Percentiles rank a stretch among this genome's conserved stretches.
Evolutionary conservation across 176 grass and related monocot species (phyloP).

Genomic region (Cenchrus americanus): DNA sequence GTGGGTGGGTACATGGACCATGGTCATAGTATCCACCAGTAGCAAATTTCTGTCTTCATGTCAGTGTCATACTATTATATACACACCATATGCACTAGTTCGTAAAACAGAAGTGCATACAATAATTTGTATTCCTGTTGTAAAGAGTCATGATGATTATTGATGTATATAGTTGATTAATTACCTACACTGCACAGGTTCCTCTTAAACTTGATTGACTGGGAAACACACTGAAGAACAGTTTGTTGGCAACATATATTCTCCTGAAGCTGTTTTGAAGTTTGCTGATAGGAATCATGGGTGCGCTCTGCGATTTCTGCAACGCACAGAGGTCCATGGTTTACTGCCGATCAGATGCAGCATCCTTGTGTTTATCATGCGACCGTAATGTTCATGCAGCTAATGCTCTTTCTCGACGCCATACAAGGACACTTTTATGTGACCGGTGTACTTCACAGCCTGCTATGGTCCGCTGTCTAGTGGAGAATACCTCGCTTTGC

Average conservation of each 20-base stretch:
- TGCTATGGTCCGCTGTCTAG: conserved; percentile 68
- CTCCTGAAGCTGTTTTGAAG: conserved; percentile 24
- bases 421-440: conserved; percentile 82
- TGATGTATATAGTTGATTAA: neutral
- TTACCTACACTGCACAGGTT: conserved; percentile 23
- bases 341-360: conserved; percentile 87
- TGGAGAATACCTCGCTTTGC: conserved; percentile 74
- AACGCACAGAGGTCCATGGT: conserved; percentile 81
- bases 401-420: conserved; percentile 84
- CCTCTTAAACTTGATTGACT: conserved; percentile 4
- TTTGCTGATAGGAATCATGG: conserved; percentile 53
- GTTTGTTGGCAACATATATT: conserved; percentile 1
- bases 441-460: conserved; percentile 76
- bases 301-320: conserved; percentile 76
- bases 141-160: neutral
- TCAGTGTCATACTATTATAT: conserved; percentile 7
- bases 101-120: neutral
- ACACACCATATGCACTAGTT: neutral
- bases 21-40: neutral
- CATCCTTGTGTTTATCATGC: conserved; percentile 83
- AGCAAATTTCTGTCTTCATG: conserved; percentile 17
- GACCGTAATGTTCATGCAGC: conserved; percentile 91
- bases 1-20: neutral
- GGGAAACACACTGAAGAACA: conserved; percentile 15
- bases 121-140: neutral